Base-by-base conservation (phyloP, 1,139 yeast species). In the Zygosaccharomyces pseudobailii region DNA sequence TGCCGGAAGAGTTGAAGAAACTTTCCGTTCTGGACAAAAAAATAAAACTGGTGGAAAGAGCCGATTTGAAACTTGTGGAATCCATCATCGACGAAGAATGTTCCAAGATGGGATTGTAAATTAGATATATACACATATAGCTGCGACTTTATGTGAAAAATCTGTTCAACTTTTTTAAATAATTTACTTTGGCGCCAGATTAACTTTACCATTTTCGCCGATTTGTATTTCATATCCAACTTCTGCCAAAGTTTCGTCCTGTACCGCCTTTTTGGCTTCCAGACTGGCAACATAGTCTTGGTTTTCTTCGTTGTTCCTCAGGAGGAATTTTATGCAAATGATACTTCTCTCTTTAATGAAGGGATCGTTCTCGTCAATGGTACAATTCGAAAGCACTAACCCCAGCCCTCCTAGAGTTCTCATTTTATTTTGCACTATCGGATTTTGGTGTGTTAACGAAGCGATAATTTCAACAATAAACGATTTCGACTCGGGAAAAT, bases 311-410 rank as follows among this genome's bases (percentile, higher is more conserved):
- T 92, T 92, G 19, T 75, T 72, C 27, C 79, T 76, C 22, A 92
- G 67, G 28, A 89, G 66, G 51, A 82, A 83, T 55, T 84, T 79
- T 38, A 92, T 65, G 58, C 96, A 87, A 9, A 90, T 68, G 30
- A 92, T 85, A 1, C 96, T 78, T 51, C 94, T 72, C 61, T 92
- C 98, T 53, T 87, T 85, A 50, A 92, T 84, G 60, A 75, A 89
- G 0, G 97, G 97, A 59, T 92, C 94, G 60, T 85, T 81, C 43
- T 82, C 84, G 64, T 92, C 98, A 41, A 92, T 82, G 35, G 84
- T 78, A 68, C 97, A 89, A 56, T 83, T 86, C 2, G 94, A 86
- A 23, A 92, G 70, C 0, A 90, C 74, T 20, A 87, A 66, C 47
- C 81, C 85, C 7, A 92, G 65, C 0, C 90, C 95, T 44, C 84